These are phyloP conservation scores for Cnidoscolus chayamansa DNA, from an alignment of 441 rosid species.

Conservation along the genomic window DNA sequence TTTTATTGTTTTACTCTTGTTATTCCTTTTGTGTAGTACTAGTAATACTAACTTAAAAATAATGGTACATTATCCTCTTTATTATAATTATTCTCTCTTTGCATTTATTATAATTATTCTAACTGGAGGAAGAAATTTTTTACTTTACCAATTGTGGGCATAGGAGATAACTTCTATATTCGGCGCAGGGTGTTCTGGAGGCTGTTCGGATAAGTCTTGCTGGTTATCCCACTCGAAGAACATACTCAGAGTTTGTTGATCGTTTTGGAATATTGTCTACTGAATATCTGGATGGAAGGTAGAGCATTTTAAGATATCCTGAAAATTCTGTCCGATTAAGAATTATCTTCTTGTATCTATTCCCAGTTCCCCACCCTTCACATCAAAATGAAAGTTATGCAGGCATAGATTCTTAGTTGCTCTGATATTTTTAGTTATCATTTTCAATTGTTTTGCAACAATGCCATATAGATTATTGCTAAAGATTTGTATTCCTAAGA, in stretches of 20 bases:
- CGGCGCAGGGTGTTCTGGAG: constrained; percentile 88
- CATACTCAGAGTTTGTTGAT: constrained; percentile 86
- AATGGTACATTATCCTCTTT: neutral
- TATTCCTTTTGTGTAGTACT: neutral
- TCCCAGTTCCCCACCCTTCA: neutral
- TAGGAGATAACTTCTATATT: constrained; percentile 14
- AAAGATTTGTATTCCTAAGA: neutral
- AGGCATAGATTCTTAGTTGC: neutral
- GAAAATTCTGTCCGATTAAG: neutral
- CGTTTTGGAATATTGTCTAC: constrained; percentile 85
- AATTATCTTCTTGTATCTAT: neutral
- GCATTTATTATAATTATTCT: neutral
- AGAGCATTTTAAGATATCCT: neutral
- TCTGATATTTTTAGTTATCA: neutral
- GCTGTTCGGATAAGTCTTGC: constrained; percentile 99
- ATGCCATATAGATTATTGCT: neutral
- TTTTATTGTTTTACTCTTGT: neutral
- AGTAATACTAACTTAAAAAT: neutral
- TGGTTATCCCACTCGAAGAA: constrained; percentile 94
- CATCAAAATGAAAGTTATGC: neutral
- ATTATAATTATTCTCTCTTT: neutral
- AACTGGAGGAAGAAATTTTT: neutral
- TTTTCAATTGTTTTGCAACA: neutral
- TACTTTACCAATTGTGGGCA: neutral
- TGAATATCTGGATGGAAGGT: constrained; percentile 85